Base-by-base conservation (phyloP, 768 basidiomycete species). In the Fistulinella prunicolor region DNA sequence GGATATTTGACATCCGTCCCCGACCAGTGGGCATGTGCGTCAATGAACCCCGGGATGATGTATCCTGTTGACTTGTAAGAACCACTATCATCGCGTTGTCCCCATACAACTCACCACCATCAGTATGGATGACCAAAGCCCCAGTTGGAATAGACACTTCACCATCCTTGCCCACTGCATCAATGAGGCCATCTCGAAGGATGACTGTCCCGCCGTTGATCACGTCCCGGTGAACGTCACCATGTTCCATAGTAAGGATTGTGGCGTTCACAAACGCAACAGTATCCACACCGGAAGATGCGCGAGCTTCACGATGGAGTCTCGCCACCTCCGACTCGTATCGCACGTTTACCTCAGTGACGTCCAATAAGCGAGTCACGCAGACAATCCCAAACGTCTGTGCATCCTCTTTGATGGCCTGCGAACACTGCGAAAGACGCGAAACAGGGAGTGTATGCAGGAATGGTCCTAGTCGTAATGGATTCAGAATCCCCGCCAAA, bases 21-120 rank as follows among this genome's bases (percentile, higher is more conserved):
- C 16, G 67, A 58, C 86, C 86, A 88, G 49, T 89, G 86, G 3
- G 86, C 86, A 55, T 89, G 86, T 8, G 83, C 81, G 47, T 89
- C 86, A 42, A 89, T 80, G 61, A 86, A 87, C 3, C 86, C 86
- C 14, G 86, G 86, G 4, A 81, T 65, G 16, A 89, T 71, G 50
- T 73, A 84, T 6, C 82, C 85, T 87, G 29, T 42, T 42, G 23
- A 20, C 22, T 2, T 43, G 34, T 56, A 3, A 62, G 47, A 36
- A 8, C 29, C 5, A 35, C 19, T n/a, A 12, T 23, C 4, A 12
- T 16, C 10, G 14, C 6, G 29, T 21, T 22, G 12, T 24, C 24
- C 16, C 29, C 47, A 6, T 17, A 26, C 44, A 5, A 62, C 71
- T 52, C 49, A 85, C 86, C 86, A 61, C 83, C 81, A 58, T 78